A percentile compares a stretch with the other conserved stretches of the same genome.
Evolutionary conservation across 768 basidiomycete species (phyloP).

Genomic region (Tulasnella sp.): DNA sequence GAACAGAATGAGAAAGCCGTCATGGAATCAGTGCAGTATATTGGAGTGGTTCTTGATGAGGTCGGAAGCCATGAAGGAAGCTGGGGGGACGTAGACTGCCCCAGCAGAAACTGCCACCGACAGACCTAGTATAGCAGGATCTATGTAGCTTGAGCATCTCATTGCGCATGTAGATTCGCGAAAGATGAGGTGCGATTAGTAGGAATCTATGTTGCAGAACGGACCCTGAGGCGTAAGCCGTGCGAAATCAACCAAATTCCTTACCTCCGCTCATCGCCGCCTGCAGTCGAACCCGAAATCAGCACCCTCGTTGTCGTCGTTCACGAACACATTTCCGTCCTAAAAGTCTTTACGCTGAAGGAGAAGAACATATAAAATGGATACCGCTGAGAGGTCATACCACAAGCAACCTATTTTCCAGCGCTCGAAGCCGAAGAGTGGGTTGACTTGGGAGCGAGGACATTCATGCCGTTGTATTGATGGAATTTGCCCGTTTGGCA

Average conservation of each 20-base stretch:
- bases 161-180: too few relatives aligned
- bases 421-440: constrained; percentile 88
- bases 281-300: background rate
- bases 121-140: too few relatives aligned
- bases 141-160: too few relatives aligned
- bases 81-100: too few relatives aligned
- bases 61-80: too few relatives aligned
- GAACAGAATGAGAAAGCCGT: too few relatives aligned
- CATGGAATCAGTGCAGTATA: too few relatives aligned
- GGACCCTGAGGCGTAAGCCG: background rate
- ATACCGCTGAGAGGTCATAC: constrained; percentile 88
- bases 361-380: background rate
- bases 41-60: too few relatives aligned
- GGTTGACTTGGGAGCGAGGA: constrained; percentile 26
- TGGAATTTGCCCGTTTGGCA: background rate
- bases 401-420: constrained; percentile 99
- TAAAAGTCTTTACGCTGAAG: background rate
- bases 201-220: too few relatives aligned
- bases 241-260: constrained; percentile 5
- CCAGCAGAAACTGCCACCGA: too few relatives aligned
- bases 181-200: too few relatives aligned
- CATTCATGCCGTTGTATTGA: background rate
- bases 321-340: background rate
- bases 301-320: background rate
- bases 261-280: background rate